Evolutionary conservation across 805 yeast species (phyloP), one percentile per base, ranked within the genome.

Genomic region (Candida sonorensis): DNA sequence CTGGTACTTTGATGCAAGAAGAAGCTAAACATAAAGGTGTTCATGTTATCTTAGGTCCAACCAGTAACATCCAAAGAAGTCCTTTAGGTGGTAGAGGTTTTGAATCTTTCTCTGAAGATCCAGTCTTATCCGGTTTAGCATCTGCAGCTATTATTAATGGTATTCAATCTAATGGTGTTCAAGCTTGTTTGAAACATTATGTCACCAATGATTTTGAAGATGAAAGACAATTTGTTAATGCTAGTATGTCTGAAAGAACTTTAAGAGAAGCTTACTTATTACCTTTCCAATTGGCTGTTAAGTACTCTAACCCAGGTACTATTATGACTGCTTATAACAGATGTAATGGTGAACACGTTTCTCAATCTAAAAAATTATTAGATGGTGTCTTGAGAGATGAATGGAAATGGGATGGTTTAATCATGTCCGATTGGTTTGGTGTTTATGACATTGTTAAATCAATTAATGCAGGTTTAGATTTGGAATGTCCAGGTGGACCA

Each of bases 401-500:
- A 48, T 77, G 80, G 80, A 57, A 61, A 5, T 77, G 64, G 56
- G 58, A 68, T 7, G 83, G 83, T 27, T 50, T 67, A 23, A 50
- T 67, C 22, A 73, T 77, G 75, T 69, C 77, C 18, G 84, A 77
- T 53, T 77, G 83, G 83, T 69, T 47, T 47, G 84, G 83, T 17
- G 62, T 66, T 8, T 75, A 69, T 50, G 62, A 76, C 11, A 55
- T 57, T 23, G 60, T 58, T 26, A 66, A 62, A 26, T 45, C 77
- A 10, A 49, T 76, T 29, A 62, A 66, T 25, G 72, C 72, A 22
- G 82, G 83, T 7, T 56, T 77, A 34, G 78, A 75, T 47, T 57
- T 77, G 44, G 84, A 77, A 51, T 74, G 75, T 80, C 84, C 84
- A 1, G 84, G 83, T 22, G 73, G 76, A 12, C 57, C 75, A 3